Conservation (phyloP, 1,284 basidiomycete species). For the Athelia sp. region DNA sequence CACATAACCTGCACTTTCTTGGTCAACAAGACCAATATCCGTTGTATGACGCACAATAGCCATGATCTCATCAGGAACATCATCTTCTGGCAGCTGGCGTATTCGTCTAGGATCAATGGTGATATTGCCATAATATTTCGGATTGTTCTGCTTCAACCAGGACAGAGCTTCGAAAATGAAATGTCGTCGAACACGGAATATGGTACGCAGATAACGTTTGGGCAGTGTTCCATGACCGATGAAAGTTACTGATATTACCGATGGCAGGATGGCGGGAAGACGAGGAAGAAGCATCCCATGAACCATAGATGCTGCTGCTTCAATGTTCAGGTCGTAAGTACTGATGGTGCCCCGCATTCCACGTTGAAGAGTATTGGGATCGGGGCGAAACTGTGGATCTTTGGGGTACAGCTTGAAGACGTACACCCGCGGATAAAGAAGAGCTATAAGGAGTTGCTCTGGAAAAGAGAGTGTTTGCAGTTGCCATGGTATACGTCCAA, state of each 20-base stretch:
- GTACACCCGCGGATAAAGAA: conserved; percentile 22
- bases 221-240: conserved; percentile 17
- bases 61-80: conserved; percentile 24
- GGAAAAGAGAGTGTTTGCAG: conserved; percentile 17
- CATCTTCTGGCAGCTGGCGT: conserved; percentile 22
- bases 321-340: conserved; percentile 8
- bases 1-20: conserved; percentile 25
- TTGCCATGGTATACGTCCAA: conserved; percentile 17
- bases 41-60: conserved; percentile 12
- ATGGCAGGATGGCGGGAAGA: conserved; percentile 15
- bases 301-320: conserved; percentile 12
- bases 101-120: conserved; percentile 19
- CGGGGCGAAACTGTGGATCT: not conserved
- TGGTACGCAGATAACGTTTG: conserved; percentile 11
- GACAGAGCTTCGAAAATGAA: conserved; percentile 17
- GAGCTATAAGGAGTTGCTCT: conserved; percentile 22
- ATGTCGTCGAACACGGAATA: conserved; percentile 19
- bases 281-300: conserved; percentile 16
- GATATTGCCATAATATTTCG: conserved; percentile 23
- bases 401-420: conserved; percentile 25
- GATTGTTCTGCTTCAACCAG: conserved; percentile 32
- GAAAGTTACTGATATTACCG: conserved; percentile 22
- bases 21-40: conserved; percentile 14
- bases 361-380: conserved; percentile 5
- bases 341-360: conserved; percentile 17